Base-by-base conservation (phyloP, 495 filamentous ascomycete genomes). In the Penicillium alfredii region DNA sequence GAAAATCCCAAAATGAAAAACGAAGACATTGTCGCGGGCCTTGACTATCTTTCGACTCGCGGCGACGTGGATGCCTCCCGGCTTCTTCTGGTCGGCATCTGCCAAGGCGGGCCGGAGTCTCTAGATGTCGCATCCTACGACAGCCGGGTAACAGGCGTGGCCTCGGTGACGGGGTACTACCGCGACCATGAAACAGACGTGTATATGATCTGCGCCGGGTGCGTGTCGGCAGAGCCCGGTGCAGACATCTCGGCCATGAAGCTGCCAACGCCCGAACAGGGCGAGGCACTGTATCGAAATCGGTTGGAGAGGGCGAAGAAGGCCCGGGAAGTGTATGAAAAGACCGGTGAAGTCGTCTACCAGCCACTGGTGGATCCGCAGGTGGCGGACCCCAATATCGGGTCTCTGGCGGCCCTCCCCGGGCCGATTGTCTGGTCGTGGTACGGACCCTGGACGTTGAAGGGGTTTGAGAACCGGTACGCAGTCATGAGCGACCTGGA, bases 191-290 rank as follows among this genome's bases (percentile, higher is more conserved):
- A 51, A 30, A 51, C 48, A 17, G 48, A 51, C 26, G 40, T 51
- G 8, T 51, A 51, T 26, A 51, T 51, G 48, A 51, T 51, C 30
- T 51, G 48, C 22, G 43, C 48, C 30, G 48, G 48, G 14, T 51
- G 48, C 34, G 48, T 51, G 29, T 38, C 42, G n/a, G 39, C 38
- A 38, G 30, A 20, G 7, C 48, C 48, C 20, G 48, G 43, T 4
- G 43, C 35, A 4, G 48, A 51, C 12, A 51, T 44, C 21, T 29
- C 34, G 13, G 24, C 39, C n/a, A 38, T 47, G 43, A 40, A 37
- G 33, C 44, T 47, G 43, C 45, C 45, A 16, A 51, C 47, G 12
- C 36, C 42, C 8, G 47, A 51, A 30, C 47, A 51, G 33, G 47
- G 47, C 15, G 47, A 51, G 35, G 42, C 47, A 3, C 38, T 51